phyloP scores from a whole-genome alignment of 2,329 filamentous ascomycete genomes.

The Colletotrichum incanum region DNA sequence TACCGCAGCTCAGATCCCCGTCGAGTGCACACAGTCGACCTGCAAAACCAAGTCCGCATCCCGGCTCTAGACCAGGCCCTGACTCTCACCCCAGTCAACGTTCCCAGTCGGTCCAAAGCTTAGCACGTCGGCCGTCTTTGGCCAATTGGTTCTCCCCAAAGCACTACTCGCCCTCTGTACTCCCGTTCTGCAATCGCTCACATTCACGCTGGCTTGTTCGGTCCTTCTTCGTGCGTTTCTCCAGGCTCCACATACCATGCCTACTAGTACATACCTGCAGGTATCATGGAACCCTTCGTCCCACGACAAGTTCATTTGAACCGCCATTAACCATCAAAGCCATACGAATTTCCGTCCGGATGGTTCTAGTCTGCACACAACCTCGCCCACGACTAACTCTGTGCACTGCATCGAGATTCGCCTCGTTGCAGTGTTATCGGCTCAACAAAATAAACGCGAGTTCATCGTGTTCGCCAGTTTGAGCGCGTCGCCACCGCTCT shows the following conservation, averaged over 20 bases:
- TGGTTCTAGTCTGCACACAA: not conserved
- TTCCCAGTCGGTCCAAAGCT: conserved; percentile 21
- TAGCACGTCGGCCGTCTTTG: conserved; percentile 1
- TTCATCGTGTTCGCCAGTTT: not conserved
- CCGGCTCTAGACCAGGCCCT: conserved; percentile 16
- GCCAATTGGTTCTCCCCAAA: not conserved
- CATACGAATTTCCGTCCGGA: not conserved
- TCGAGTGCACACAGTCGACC: not conserved
- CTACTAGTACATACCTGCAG: not conserved
- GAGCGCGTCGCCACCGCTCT: not conserved
- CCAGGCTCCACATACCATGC: conserved; percentile 2
- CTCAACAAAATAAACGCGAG: not conserved
- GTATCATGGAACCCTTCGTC: not conserved
- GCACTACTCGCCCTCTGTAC: not conserved
- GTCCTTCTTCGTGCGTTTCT: conserved; percentile 32
- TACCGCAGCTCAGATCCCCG: not conserved
- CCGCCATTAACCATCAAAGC: not conserved
- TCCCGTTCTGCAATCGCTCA: conserved; percentile 13
- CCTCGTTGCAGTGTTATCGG: no score
- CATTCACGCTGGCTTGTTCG: conserved; percentile 36
- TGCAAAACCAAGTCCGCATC: not conserved
- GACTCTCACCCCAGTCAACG: conserved; percentile 31
- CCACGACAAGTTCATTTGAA: conserved; percentile 21
- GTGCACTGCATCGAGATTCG: not conserved
- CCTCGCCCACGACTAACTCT: not conserved